phyloP scores from a whole-genome alignment of 2,329 filamentous ascomycete genomes.

The Bipolaris sorokiniana region DNA sequence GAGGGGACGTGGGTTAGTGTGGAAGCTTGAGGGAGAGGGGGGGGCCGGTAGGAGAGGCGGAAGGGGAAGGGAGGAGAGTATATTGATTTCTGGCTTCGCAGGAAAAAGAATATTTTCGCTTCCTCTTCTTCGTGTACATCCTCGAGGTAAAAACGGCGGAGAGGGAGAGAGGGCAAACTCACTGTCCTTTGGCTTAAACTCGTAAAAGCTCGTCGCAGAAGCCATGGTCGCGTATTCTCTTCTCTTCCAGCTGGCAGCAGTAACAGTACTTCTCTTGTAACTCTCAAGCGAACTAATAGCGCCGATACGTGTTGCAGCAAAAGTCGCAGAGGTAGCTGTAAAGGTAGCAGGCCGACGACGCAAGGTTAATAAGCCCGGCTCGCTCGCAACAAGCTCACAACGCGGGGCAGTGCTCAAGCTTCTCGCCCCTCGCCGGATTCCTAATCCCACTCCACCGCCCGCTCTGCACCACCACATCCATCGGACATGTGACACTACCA shows the following conservation, averaged over 20 bases:
- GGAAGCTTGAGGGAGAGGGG: background rate
- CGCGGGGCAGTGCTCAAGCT: slow-evolving; percentile 3
- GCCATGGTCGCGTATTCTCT: slow-evolving; percentile 59
- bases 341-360: background rate
- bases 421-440: slow-evolving; percentile 2
- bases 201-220: slow-evolving; percentile 75
- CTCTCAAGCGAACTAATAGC: background rate
- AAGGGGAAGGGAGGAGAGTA: background rate
- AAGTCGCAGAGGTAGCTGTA: background rate
- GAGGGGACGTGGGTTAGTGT: background rate
- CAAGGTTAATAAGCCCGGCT: background rate
- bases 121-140: too few relatives aligned
- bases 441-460: background rate
- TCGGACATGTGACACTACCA: background rate
- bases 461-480: background rate
- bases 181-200: slow-evolving; percentile 86
- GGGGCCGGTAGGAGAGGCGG: too few relatives aligned
- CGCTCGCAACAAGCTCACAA: background rate
- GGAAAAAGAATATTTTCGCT: too few relatives aligned
- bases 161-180: slow-evolving; percentile 47
- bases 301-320: background rate
- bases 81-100: background rate
- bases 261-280: background rate
- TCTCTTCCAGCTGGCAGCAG: background rate
- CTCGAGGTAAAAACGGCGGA: background rate